Conservation (phyloP, 495 filamentous ascomycete genomes). For the Aspergillus sclerotioniger region DNA sequence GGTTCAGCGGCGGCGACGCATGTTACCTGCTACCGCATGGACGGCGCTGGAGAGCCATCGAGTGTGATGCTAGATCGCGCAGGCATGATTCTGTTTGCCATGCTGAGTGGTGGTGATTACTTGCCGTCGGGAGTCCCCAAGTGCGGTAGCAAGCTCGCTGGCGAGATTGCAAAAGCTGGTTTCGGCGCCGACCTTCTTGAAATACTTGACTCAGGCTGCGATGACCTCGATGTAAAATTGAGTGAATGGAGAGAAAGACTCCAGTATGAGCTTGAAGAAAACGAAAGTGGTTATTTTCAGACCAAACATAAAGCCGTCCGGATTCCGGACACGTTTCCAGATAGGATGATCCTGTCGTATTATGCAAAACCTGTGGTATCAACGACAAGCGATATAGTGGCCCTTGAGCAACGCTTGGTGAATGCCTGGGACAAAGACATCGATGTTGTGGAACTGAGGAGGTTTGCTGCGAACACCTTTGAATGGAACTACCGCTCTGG, state of each 20-base stretch:
- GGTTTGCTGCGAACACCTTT: conserved; percentile 74
- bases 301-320: conserved; percentile 68
- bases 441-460: conserved; percentile 64
- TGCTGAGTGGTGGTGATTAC: conserved; percentile 97
- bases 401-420: conserved; percentile 43
- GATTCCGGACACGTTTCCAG: conserved; percentile 81
- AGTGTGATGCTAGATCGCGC: conserved; percentile 66
- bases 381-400: conserved; percentile 53
- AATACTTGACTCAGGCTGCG: conserved; percentile 46
- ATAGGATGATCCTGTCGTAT: conserved; percentile 72
- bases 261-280: conserved; percentile 72
- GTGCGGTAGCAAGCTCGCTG: conserved; percentile 83
- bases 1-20: conserved; percentile 74
- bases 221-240: conserved; percentile 48
- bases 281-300: conserved; percentile 79
- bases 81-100: conserved; percentile 90
- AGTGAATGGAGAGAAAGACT: conserved; percentile 73
- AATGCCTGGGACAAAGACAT: conserved; percentile 64
- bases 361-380: conserved; percentile 87
- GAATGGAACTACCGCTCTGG: conserved; percentile 79
- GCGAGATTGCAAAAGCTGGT: conserved; percentile 84
- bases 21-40: conserved; percentile 71
- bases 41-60: conserved; percentile 26
- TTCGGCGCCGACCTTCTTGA: conserved; percentile 78
- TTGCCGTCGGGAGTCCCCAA: conserved; percentile 82